phyloP scores from a whole-genome alignment of 192 early-diverging fungal species.

The Linderina pennispora region DNA sequence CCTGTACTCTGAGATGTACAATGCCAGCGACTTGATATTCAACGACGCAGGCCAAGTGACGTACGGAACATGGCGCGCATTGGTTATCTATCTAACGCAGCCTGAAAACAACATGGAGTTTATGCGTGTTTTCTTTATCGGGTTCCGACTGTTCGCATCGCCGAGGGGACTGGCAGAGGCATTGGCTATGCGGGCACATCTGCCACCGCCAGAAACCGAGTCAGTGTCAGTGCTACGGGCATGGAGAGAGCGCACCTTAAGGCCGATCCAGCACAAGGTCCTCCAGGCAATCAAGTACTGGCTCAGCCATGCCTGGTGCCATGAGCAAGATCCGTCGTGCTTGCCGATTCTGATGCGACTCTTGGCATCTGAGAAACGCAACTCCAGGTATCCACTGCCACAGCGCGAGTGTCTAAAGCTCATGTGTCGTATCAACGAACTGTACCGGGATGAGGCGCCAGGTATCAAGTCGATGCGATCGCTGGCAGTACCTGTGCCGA shows the following conservation, averaged over 20 bases:
- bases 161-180: slow-evolving; percentile 58
- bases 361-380: too few species aligned
- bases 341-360: too few species aligned
- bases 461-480: too few species aligned
- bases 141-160: slow-evolving; percentile 78
- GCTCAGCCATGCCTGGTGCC: slow-evolving; percentile 68
- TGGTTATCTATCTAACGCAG: slow-evolving; percentile 45
- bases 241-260: slow-evolving; percentile 58
- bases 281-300: slow-evolving; percentile 77
- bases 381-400: too few species aligned
- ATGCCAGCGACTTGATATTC: slow-evolving; percentile 14
- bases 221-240: slow-evolving; percentile 44
- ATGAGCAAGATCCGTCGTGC: slow-evolving; percentile 40
- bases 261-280: slow-evolving; percentile 65
- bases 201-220: slow-evolving; percentile 51
- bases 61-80: slow-evolving; percentile 40
- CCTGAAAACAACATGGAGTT: slow-evolving; percentile 46
- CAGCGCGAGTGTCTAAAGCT: slow-evolving; percentile 26
- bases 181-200: slow-evolving; percentile 60
- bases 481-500: too few species aligned
- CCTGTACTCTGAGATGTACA: background rate
- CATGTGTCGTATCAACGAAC: too few species aligned
- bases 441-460: too few species aligned
- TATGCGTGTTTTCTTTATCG: slow-evolving; percentile 68
- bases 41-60: slow-evolving; percentile 43